Base-by-base conservation (phyloP, 176 grass and related monocot species). In the Pontederia crassipes region DNA sequence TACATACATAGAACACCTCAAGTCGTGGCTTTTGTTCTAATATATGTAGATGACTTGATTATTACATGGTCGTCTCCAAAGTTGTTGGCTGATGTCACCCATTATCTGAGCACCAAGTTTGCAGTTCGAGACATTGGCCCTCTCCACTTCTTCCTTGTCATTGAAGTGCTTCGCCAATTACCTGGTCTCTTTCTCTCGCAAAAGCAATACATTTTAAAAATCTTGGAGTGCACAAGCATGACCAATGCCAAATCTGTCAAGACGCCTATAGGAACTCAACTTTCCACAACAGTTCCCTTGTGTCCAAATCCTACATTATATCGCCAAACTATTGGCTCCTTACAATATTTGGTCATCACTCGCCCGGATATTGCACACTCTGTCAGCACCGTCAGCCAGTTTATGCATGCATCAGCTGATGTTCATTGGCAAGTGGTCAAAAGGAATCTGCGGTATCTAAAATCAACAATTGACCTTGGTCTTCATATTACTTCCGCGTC, bases 361-460 rank as follows among this genome's bases (percentile, higher is more conserved):
- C 6, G 72, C 0, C 28, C 48, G 0, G 48, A 74, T 14, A 54
- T 74, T 0, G 2, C 58, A 0, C 65, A 29, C 46, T n/a, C 72
- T 0, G 59, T 74, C 0, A 74, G 64, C 6, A 18, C 12, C 16
- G 12, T 8, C 1, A 61, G 28, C 0, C 32, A 72, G 9, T 72
- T 40, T 7, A 61, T 74, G 72, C 72, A 74, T 46, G 8, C 46
- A 0, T 26, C 69, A 49, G 17, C n/a, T 8, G 47, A 12, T 1
- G 2, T 17, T 13, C 72, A 74, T 27, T 65, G 58, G 45, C 9
- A 13, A 40, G 32, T 7, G 16, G 58, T 53, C 0, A 74, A 74
- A 48, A 4, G 72, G 0, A 64, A 65, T 0, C 24, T 74, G 0
- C 10, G 57, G 0, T 74, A 65, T n/a, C 12, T 74, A 0, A 1